A percentile compares a stretch with the other conserved stretches of the same genome.
These are phyloP conservation scores for Bimuria novae-zelandiae DNA, from an alignment of 2,329 filamentous ascomycete genomes.

Conservation along the genomic window DNA sequence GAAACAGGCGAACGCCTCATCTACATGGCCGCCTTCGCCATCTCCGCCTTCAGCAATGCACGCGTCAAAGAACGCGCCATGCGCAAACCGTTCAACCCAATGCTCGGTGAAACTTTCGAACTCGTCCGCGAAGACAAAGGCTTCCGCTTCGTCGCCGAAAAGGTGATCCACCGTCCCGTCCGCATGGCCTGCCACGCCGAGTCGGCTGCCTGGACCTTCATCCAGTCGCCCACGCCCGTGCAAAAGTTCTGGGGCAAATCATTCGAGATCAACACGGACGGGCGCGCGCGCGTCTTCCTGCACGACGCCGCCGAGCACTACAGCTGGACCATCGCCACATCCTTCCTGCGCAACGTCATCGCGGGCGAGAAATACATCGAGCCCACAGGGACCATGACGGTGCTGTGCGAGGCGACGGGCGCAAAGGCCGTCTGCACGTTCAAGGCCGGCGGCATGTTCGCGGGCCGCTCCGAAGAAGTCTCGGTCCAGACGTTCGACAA, in stretches of 20 bases:
- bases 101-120: constrained; percentile 95
- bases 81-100: constrained; percentile 95
- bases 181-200: constrained; percentile 94
- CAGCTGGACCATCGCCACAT: constrained; percentile 85
- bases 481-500: constrained; percentile 72
- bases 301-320: constrained; percentile 80
- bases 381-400: constrained; percentile 86
- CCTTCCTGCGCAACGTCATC: constrained; percentile 93
- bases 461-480: constrained; percentile 89
- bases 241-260: constrained; percentile 99
- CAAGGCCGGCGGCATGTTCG: constrained; percentile 96
- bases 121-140: constrained; percentile 85
- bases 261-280: constrained; percentile 91
- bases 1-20: constrained; percentile 74
- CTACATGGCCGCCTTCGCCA: constrained; percentile 86
- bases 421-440: constrained; percentile 87
- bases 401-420: constrained; percentile 82
- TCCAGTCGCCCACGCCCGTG: constrained; percentile 83
- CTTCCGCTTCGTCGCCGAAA: constrained; percentile 92
- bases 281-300: constrained; percentile 77
- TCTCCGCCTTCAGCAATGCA: constrained; percentile 80
- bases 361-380: constrained; percentile 98
- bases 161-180: constrained; percentile 90
- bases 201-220: constrained; percentile 79
- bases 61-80: constrained; percentile 89